phyloP scores from a whole-genome alignment of 768 basidiomycete species.

The Russula abietina region DNA sequence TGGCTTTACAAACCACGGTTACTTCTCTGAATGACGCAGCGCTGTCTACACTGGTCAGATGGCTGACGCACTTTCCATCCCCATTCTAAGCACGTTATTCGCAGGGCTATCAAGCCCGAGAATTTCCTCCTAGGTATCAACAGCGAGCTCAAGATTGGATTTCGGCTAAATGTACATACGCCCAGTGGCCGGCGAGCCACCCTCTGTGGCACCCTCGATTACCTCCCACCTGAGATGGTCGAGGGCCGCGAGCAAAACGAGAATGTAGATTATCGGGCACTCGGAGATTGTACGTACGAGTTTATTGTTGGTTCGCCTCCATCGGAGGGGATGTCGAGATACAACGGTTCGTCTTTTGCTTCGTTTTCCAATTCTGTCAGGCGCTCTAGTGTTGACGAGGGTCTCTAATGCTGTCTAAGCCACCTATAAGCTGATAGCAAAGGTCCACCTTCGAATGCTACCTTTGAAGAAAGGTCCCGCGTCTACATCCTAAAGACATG shows the following conservation, averaged over 20 bases:
- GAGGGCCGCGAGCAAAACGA: conserved; percentile 85
- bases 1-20: conserved; percentile 81
- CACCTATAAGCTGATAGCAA: conserved; percentile 84
- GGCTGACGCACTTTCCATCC: conserved; percentile 90
- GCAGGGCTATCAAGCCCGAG: conserved; percentile 98
- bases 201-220: conserved; percentile 93
- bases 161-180: conserved; percentile 98
- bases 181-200: conserved; percentile 86
- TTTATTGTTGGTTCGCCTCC: conserved; percentile 80
- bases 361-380: background rate
- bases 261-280: conserved; percentile 92
- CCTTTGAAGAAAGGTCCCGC: no score
- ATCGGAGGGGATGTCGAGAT: conserved; percentile 80
- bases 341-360: conserved; percentile 50
- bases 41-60: conserved; percentile 94
- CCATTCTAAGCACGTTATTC: conserved; percentile 94
- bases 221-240: conserved; percentile 98
- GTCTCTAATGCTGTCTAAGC: conserved; percentile 39
- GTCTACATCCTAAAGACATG: no score
- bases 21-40: conserved; percentile 84
- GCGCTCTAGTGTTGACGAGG: conserved; percentile 14
- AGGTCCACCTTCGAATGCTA: conserved; percentile 67
- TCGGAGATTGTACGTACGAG: conserved; percentile 95
- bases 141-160: conserved; percentile 97
- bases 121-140: conserved; percentile 91